Base-by-base conservation (phyloP, 2,329 filamentous ascomycete genomes). In the Pseudohalonectria lignicola region DNA sequence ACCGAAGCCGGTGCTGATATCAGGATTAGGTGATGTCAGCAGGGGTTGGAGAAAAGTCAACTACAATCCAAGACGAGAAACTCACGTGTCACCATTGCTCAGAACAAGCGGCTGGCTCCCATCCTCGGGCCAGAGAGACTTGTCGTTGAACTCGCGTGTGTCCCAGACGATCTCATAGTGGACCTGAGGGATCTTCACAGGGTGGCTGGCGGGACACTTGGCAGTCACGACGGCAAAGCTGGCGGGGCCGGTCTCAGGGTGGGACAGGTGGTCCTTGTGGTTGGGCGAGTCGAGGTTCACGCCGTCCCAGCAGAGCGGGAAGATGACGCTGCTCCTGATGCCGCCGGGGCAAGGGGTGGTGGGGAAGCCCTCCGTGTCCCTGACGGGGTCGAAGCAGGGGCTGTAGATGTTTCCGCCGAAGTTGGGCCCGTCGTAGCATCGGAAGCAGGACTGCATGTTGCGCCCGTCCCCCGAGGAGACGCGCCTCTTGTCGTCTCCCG, bases 221-320 rank as follows among this genome's bases (percentile, higher is more conserved):
- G 57, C 57, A 30, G 56, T 42, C 3, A 48, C 45, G 15, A 46
- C 26, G 4, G 56, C 52, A 40, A 61, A 60, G 15, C 53, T 53
- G 41, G 69, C 61, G 11, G 60, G 57, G 2, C 57, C 61, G 32
- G 34, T 54, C 36, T 42, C 53, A 39, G 62, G 59, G 39, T 65
- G 66, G 1, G 65, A 52, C 25, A 66, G 55, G 39, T 66, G 62
- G 39, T 54, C 53, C 43, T 60, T 56, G 39, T 67, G 63, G 41
- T 65, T 59, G 1, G 55, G 54, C 1, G 54, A 57, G 41, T 67
- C 62, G 5, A 65, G 53, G 37, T 63, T 66, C 42, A 60, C 57
- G 21, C 63, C 62, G 35, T 66, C 63, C 63, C 63, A 66, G 52
- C 63, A 66, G 64, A 60, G 61, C 2, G 62, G 63, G 45, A 66